Percentiles rank a stretch among this genome's conserved stretches.
Evolutionary conservation across 257 asterid genomes (phyloP).

Genomic region (Solanum pennellii): DNA sequence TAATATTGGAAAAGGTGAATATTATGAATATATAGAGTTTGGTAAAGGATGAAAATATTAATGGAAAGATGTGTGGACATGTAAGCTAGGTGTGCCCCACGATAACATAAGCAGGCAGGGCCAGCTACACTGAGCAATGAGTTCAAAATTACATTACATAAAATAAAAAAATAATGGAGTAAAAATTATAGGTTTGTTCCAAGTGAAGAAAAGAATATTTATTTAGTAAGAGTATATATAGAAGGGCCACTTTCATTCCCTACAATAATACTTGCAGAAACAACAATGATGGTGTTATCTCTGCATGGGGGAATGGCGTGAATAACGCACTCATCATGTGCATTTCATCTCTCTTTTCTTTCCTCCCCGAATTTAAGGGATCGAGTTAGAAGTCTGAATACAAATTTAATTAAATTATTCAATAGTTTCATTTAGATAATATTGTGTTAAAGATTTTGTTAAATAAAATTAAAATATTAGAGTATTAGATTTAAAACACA

Average conservation of each 20-base stretch:
- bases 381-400: neutral
- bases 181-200: constrained; percentile 7
- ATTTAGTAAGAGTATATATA: neutral
- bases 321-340: constrained; percentile 16
- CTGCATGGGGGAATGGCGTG: constrained; percentile 30
- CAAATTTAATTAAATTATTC: neutral
- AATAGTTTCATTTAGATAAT: neutral
- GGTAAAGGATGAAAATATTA: neutral
- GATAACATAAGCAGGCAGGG: neutral
- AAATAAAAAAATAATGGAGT: neutral
- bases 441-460: neutral
- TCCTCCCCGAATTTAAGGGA: neutral
- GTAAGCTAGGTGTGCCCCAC: neutral
- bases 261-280: neutral
- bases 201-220: neutral
- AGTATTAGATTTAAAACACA: neutral
- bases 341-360: neutral
- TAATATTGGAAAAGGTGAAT: neutral
- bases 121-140: neutral
- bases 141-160: neutral
- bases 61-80: neutral
- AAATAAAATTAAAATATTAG: neutral
- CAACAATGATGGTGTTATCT: constrained; percentile 25
- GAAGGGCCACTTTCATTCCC: neutral
- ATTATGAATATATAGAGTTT: neutral